These are phyloP conservation scores for Claviceps monticola DNA, from an alignment of 2,329 filamentous ascomycete genomes.

Conservation along the genomic window DNA sequence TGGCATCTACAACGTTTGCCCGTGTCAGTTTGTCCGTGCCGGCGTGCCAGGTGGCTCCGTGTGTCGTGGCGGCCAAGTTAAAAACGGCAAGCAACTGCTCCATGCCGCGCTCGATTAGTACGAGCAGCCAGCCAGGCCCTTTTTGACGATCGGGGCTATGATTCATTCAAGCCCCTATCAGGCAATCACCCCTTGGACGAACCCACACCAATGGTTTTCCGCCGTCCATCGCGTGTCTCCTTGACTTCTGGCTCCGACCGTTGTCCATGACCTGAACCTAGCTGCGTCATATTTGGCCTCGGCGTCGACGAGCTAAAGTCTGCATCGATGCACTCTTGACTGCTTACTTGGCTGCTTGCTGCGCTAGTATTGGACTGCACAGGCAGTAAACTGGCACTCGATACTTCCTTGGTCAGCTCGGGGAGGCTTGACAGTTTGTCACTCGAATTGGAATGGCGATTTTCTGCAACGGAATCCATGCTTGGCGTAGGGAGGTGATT, in stretches of 20 bases:
- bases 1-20: too few relatives aligned
- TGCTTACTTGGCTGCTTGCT: constrained; percentile 33
- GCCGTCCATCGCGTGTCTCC: constrained; percentile 40
- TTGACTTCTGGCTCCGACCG: background rate
- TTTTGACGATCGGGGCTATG: background rate
- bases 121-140: background rate
- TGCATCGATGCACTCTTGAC: constrained; percentile 31
- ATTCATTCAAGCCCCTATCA: background rate
- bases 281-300: constrained; percentile 28
- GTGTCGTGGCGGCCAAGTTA: too few relatives aligned
- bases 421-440: constrained; percentile 46
- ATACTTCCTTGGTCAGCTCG: constrained; percentile 46
- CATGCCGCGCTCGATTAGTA: background rate
- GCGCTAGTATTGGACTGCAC: constrained; percentile 41
- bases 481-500: constrained; percentile 7
- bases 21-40: too few relatives aligned
- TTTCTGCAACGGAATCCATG: constrained; percentile 19
- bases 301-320: constrained; percentile 22
- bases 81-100: background rate
- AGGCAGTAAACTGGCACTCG: constrained; percentile 45
- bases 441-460: constrained; percentile 39
- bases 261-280: constrained; percentile 17
- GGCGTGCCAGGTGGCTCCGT: too few relatives aligned
- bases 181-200: constrained; percentile 37
- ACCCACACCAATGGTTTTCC: constrained; percentile 41